phyloP scores from a whole-genome alignment of 768 basidiomycete genomes.

The Tephrocybe rancida region DNA sequence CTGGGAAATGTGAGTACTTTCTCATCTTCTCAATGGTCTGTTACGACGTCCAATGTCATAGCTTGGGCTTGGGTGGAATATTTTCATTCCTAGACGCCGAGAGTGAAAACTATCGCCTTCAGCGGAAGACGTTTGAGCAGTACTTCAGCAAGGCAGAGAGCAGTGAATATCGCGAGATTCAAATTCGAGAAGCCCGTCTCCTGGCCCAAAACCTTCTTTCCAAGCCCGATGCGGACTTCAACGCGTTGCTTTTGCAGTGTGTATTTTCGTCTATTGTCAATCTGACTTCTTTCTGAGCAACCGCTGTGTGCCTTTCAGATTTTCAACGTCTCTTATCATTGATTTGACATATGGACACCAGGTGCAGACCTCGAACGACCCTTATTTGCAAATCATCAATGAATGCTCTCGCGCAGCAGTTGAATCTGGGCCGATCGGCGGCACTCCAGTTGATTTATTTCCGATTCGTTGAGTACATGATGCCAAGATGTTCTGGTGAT shows the following conservation, averaged over 20 bases:
- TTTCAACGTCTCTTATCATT: slow-evolving; percentile 23
- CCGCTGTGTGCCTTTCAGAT: too few species aligned
- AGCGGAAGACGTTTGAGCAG: not conserved
- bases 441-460: not conserved
- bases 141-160: not conserved
- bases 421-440: slow-evolving; percentile 23
- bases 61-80: not conserved
- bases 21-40: not conserved
- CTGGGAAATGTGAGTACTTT: not conserved
- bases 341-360: slow-evolving; percentile 33
- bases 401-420: slow-evolving; percentile 24
- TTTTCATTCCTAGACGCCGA: not conserved
- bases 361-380: slow-evolving; percentile 33
- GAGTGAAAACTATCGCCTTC: not conserved
- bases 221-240: too few species aligned
- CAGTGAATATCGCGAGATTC: not conserved
- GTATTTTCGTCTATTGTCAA: too few species aligned
- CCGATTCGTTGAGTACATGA: not conserved
- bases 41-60: not conserved
- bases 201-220: not conserved
- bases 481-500: not conserved
- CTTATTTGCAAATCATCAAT: slow-evolving; percentile 36
- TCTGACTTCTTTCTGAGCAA: too few species aligned
- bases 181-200: not conserved
- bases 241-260: too few species aligned